Base-by-base conservation (phyloP, 2,329 filamentous ascomycete species). In the Microcyclosporella mali region DNA sequence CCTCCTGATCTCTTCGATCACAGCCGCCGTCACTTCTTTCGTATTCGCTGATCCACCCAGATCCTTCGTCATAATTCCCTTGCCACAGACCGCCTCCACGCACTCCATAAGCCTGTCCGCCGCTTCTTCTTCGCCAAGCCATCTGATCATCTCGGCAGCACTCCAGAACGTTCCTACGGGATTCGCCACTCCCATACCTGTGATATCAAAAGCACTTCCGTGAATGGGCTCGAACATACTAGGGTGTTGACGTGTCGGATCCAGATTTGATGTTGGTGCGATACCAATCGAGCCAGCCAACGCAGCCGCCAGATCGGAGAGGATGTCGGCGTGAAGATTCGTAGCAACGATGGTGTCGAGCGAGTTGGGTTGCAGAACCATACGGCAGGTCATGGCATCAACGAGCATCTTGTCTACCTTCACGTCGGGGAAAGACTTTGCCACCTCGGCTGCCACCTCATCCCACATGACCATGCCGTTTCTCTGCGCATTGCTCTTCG, bases 391-490 rank as follows among this genome's bases (percentile, higher is more conserved):
- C 78, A 82, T 81, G 6, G 79, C 78, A 58, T 82, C 79, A 4
- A 82, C 79, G 15, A 82, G 66, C 75, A 82, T 81, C 68, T 82
- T 82, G 46, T 82, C 79, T 33, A 73, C 67, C n/a, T 32, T 41
- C 2, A 83, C 78, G 51, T 81, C 77, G 0, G 74, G 74, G 51
- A 78, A 83, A 4, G 81, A 76, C 44, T 65, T 68, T 0, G 71
- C 70, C 2, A 82, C 72, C 18, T 71, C 67, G 0, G 62, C 64
- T 0, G 77, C 77, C 9, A 82, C 70, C 52, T 82, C 78, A 54
- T 83, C 79, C 80, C 79, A 83, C 45, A 83, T 70, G 1, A 83
- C 79, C 78, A 83, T 81, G 0, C 79, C 79, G 41, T 82, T 81
- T 0, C 79, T 68, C 61, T 81, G 78, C 0, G 79, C 78, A 56